phyloP scores from a whole-genome alignment of 2,329 filamentous ascomycete species.

The Fusarium bactridioides region DNA sequence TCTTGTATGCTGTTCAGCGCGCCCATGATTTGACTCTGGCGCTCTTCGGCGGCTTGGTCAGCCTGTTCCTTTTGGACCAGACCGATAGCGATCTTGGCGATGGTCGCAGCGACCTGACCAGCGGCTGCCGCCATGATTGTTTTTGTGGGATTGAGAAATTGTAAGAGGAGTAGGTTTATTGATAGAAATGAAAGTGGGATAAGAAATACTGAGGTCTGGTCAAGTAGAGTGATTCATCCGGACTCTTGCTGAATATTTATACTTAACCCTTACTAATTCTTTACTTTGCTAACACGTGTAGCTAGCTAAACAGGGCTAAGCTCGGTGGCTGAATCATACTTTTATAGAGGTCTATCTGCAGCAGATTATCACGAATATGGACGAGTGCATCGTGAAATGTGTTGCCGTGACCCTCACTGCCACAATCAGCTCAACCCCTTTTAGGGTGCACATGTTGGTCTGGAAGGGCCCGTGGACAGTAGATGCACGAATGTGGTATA shows the following conservation, averaged over 20 bases:
- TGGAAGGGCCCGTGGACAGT: background rate
- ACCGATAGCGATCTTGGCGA: background rate
- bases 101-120: rapidly evolving
- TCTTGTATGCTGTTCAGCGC: background rate
- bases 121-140: background rate
- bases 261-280: no score
- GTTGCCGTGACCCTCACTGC: background rate
- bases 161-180: background rate
- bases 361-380: background rate
- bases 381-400: background rate
- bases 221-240: background rate
- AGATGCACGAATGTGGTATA: background rate
- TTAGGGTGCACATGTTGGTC: background rate
- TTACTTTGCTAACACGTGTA: background rate
- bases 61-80: background rate
- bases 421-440: rapidly evolving
- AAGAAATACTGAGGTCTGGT: no score
- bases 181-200: background rate
- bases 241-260: background rate
- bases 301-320: background rate
- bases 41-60: rapidly evolving
- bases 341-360: background rate
- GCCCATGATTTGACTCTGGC: background rate
- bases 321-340: rapidly evolving
- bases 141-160: rapidly evolving